phyloP scores from a whole-genome alignment of 805 yeast species.

The Cyberlindnera veronae region DNA sequence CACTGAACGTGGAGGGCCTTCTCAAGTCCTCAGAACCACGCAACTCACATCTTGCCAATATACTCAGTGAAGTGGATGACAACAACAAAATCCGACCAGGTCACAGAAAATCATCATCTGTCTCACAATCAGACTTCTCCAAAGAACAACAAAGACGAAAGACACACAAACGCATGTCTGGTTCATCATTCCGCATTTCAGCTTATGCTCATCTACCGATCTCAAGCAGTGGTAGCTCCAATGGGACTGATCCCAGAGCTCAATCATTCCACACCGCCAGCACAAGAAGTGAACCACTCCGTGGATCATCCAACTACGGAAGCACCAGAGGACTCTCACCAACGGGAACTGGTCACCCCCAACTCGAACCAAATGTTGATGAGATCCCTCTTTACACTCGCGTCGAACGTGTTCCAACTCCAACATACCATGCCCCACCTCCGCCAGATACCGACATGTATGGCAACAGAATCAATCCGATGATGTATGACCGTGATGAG shows the following conservation, averaged over 20 bases:
- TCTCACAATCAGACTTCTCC: conserved; percentile 10
- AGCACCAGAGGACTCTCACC: neutral
- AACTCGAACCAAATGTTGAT: neutral
- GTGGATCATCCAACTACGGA: neutral
- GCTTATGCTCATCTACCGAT: conserved; percentile 5
- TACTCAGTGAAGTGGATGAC: conserved; percentile 16
- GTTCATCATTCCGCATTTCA: conserved; percentile 8
- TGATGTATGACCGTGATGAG: neutral
- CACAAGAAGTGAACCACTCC: neutral
- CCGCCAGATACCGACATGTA: conserved; percentile 9
- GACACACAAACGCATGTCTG: conserved; percentile 8
- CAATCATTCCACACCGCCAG: neutral
- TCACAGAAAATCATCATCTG: conserved; percentile 6
- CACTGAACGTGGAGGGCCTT: conserved; percentile 18
- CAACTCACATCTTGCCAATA: conserved; percentile 6
- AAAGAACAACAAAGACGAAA: conserved; percentile 5
- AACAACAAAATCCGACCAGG: conserved; percentile 4
- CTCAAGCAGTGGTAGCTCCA: neutral
- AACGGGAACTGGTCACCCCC: conserved; percentile 1
- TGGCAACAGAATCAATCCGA: too few relatives aligned
- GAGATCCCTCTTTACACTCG: neutral
- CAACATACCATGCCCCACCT: conserved; percentile 15
- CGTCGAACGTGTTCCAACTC: conserved; percentile 15
- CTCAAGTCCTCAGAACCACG: conserved; percentile 2
- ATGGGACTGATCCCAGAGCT: too few relatives aligned